Percentiles rank a stretch among this genome's conserved stretches.
These are phyloP conservation scores for Pythium grandisporangium DNA, from an alignment of 352 stramenopile species.

Conservation along the genomic window DNA sequence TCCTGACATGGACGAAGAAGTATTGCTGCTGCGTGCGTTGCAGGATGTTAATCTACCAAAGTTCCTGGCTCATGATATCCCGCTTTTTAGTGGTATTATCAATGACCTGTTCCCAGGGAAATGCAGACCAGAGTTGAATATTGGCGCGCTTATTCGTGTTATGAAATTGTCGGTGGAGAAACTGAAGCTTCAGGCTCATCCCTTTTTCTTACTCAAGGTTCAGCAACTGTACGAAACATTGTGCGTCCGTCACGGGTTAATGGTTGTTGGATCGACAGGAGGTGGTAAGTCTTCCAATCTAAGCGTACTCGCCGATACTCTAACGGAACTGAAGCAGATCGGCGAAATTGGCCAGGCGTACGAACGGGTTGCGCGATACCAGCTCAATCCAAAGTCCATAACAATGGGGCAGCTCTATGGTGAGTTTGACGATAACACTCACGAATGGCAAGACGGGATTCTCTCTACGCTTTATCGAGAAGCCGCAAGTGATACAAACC, in stretches of 20 bases:
- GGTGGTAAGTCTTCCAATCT: constrained; percentile 89
- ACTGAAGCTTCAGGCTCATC: constrained; percentile 76
- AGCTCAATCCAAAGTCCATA: constrained; percentile 94
- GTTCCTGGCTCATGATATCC: constrained; percentile 93
- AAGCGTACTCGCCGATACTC: constrained; percentile 75
- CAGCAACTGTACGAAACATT: constrained; percentile 95
- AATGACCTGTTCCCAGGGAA: constrained; percentile 92
- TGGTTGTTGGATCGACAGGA: constrained; percentile 92
- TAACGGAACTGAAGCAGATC: constrained; percentile 81
- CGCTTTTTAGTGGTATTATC: constrained; percentile 92
- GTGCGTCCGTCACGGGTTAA: constrained; percentile 91
- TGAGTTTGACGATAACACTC: constrained; percentile 92
- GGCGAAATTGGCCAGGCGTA: constrained; percentile 71
- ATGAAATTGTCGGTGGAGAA: constrained; percentile 86
- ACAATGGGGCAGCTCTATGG: constrained; percentile 95
- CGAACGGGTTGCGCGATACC: constrained; percentile 79
- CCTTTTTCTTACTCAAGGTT: constrained; percentile 91
- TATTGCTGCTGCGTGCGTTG: constrained; percentile 86
- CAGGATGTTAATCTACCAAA: constrained; percentile 95
- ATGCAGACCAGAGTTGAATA: constrained; percentile 82
- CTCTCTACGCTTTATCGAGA: constrained; percentile 85
- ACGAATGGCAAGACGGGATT: constrained; percentile 94
- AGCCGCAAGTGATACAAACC: constrained; percentile 80
- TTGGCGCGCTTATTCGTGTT: constrained; percentile 74
- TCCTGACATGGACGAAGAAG: constrained; percentile 91